A percentile compares a stretch with the other conserved stretches of the same genome.
Evolutionary conservation across 2,329 filamentous ascomycete species (phyloP).

Genomic region (Aspergillus udagawae): DNA sequence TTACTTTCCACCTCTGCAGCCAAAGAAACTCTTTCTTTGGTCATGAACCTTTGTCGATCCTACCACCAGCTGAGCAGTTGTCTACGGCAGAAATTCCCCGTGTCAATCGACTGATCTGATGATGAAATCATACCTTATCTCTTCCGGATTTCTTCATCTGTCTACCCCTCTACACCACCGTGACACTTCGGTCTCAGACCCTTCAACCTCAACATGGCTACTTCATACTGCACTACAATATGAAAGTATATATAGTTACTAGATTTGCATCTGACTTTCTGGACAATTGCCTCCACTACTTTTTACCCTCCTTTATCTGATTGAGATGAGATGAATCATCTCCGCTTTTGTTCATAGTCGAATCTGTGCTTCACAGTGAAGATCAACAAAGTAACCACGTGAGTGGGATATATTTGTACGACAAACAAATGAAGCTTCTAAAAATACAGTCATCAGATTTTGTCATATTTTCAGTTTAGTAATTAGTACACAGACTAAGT

Average conservation of each 20-base stretch:
- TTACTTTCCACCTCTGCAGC: background rate
- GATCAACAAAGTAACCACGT: background rate
- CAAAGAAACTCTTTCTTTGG: constrained; percentile 33
- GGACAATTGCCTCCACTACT: too few species aligned
- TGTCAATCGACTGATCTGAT: background rate
- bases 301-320: background rate
- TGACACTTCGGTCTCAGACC: background rate
- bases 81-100: background rate
- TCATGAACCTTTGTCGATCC: constrained; percentile 29
- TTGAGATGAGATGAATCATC: background rate
- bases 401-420: background rate
- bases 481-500: background rate
- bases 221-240: background rate
- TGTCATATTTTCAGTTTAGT: background rate
- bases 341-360: background rate
- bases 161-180: background rate
- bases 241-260: background rate
- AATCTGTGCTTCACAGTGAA: background rate
- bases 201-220: background rate
- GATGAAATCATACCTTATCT: background rate
- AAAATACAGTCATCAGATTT: background rate
- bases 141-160: background rate
- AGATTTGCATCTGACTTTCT: background rate
- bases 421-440: background rate
- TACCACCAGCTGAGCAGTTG: background rate